Evolutionary conservation across 2,329 filamentous ascomycete species (phyloP).

Genomic region (Aurifilum marmelostoma): DNA sequence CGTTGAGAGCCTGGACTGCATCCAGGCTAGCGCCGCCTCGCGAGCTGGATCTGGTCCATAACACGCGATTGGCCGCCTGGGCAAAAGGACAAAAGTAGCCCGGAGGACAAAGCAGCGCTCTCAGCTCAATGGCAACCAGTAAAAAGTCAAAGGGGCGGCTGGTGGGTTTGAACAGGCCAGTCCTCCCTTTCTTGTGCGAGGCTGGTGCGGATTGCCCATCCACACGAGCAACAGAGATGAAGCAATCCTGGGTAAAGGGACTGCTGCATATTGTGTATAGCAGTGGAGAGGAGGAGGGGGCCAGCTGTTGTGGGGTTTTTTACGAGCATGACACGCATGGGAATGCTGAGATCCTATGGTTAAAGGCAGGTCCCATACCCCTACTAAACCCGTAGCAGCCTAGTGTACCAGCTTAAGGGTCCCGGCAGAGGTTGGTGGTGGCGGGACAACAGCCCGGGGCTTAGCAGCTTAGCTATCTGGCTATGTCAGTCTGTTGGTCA

Average conservation of each 20-base stretch:
- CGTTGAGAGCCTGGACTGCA: slow-evolving; percentile 9
- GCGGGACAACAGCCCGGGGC: not conserved
- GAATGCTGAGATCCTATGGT: not conserved
- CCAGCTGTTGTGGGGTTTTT: not conserved
- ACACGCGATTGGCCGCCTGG: slow-evolving; percentile 13
- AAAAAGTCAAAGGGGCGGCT: not conserved
- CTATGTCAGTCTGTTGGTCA: not conserved
- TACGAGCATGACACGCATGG: too few relatives aligned
- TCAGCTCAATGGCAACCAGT: not conserved
- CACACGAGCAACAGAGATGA: not conserved
- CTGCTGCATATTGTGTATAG: not conserved
- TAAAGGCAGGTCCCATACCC: not conserved
- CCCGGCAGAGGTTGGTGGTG: not conserved
- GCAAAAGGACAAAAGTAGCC: not conserved
- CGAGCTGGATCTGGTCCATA: slow-evolving; percentile 5
- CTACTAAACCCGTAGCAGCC: not conserved
- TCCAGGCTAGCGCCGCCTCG: slow-evolving; percentile 8
- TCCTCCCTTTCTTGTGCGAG: not conserved
- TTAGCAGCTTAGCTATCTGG: not conserved
- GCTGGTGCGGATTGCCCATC: not conserved
- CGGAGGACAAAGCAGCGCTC: not conserved
- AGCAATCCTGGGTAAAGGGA: not conserved
- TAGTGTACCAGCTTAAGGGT: not conserved
- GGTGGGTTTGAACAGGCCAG: not conserved
- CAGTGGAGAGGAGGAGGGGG: not conserved